phyloP scores from a whole-genome alignment of 2,329 filamentous ascomycete species.

The Cercospora janseana region DNA sequence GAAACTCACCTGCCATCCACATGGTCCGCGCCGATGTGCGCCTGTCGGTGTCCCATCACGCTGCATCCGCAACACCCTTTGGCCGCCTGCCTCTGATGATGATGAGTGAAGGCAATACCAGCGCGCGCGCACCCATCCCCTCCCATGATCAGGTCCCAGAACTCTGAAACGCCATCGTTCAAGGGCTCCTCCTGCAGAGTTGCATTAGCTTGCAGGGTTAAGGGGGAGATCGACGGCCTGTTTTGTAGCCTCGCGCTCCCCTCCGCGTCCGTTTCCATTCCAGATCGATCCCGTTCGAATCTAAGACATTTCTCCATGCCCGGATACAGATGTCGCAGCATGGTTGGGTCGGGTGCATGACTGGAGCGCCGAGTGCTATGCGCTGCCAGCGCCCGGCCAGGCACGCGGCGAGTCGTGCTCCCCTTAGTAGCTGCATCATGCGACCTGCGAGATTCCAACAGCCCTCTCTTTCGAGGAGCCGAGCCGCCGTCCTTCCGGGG shows the following conservation, averaged over 20 bases:
- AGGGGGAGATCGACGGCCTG: constrained; percentile 7
- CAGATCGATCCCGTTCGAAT: not conserved
- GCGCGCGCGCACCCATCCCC: not conserved
- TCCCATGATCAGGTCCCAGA: constrained; percentile 3
- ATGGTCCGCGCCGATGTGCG: not conserved
- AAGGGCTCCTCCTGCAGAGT: constrained; percentile 12
- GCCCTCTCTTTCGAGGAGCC: constrained; percentile 10
- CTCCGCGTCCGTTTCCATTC: not conserved
- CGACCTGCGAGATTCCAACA: constrained; percentile 10
- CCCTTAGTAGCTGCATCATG: constrained; percentile 11
- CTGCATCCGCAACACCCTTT: not conserved
- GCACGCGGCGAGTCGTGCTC: constrained; percentile 8
- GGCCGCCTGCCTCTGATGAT: not conserved
- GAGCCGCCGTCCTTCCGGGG: constrained; percentile 4
- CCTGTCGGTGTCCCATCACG: not conserved
- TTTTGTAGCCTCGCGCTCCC: constrained; percentile 11
- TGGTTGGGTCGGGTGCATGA: not conserved
- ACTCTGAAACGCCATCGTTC: constrained; percentile 13
- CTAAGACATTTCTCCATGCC: not conserved
- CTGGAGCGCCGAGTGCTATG: not conserved
- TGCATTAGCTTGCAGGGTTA: constrained; percentile 12
- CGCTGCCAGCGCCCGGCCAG: not conserved
- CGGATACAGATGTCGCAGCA: not conserved
- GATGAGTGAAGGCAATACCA: no score
- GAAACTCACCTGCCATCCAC: not conserved